A percentile compares a stretch with the other conserved stretches of the same genome.
These are phyloP conservation scores for Solanum hybrid DNA, from an alignment of 305 asterid genomes.

Conservation along the genomic window DNA sequence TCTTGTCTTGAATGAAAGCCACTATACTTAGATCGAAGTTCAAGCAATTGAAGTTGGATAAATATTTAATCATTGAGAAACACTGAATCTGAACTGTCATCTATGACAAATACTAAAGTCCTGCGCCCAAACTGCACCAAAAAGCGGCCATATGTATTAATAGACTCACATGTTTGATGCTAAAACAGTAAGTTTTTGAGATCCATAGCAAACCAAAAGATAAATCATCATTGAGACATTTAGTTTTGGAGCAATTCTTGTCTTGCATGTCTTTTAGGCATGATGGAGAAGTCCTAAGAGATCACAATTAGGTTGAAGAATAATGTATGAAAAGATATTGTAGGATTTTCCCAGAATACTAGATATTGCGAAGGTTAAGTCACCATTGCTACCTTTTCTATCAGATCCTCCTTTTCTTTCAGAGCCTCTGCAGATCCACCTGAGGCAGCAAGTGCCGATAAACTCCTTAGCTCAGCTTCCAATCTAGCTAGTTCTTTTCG, in stretches of 20 bases:
- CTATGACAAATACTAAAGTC: not conserved
- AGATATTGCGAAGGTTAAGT: not conserved
- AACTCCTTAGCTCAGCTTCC: conserved; percentile 55
- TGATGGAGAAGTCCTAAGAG: not conserved
- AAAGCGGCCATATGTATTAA: not conserved
- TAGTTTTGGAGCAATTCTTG: not conserved
- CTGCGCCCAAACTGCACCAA: not conserved
- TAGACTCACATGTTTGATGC: not conserved
- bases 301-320: not conserved
- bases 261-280: not conserved
- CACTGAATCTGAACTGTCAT: not conserved
- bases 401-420: conserved; percentile 67
- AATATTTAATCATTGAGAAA: not conserved
- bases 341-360: not conserved
- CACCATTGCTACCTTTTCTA: conserved; percentile 47
- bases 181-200: not conserved
- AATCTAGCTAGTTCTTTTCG: conserved; percentile 68
- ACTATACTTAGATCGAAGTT: not conserved
- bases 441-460: conserved; percentile 34
- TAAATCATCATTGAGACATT: not conserved
- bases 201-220: not conserved
- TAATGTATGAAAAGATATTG: not conserved
- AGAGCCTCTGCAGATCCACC: conserved; percentile 41
- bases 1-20: not conserved
- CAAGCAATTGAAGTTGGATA: not conserved